These are phyloP conservation scores for Aphanoascus verrucosus DNA, from an alignment of 2,329 filamentous ascomycete species.

Conservation along the genomic window DNA sequence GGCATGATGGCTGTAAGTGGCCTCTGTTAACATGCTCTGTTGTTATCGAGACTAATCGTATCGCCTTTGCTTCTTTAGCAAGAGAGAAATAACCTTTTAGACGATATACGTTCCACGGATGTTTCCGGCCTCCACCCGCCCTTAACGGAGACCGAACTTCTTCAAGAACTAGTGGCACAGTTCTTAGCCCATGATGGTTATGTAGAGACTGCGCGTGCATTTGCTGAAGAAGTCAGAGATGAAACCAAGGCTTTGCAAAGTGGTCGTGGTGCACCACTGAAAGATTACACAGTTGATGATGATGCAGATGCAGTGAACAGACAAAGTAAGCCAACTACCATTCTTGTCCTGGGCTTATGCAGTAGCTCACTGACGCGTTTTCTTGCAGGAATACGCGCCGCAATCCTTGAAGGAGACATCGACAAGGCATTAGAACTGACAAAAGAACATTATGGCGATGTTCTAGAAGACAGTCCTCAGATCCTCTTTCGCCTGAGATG, in stretches of 20 bases:
- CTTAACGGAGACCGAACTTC: slow-evolving; percentile 62
- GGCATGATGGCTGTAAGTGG: slow-evolving; percentile 61
- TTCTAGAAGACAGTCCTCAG: slow-evolving; percentile 67
- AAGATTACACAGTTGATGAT: slow-evolving; percentile 58
- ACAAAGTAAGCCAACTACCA: slow-evolving; percentile 53
- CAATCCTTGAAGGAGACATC: slow-evolving; percentile 84
- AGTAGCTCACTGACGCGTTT: slow-evolving; percentile 5
- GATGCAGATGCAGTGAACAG: slow-evolving; percentile 78
- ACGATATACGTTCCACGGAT: slow-evolving; percentile 50
- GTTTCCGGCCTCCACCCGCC: slow-evolving; percentile 52
- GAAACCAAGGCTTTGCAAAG: slow-evolving; percentile 61
- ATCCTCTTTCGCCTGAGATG: slow-evolving; percentile 83
- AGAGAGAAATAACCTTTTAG: slow-evolving; percentile 50
- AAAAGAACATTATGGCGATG: slow-evolving; percentile 63
- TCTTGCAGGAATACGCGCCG: slow-evolving; percentile 62
- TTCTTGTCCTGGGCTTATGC: neutral
- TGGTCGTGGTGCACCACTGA: slow-evolving; percentile 42
- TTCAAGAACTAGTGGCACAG: slow-evolving; percentile 74
- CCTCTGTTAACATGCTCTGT: neutral
- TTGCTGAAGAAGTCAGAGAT: slow-evolving; percentile 66
- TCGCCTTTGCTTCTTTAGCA: slow-evolving; percentile 35
- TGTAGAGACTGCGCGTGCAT: slow-evolving; percentile 80
- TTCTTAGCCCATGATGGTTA: slow-evolving; percentile 94
- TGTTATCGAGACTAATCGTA: neutral
- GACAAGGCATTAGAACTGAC: slow-evolving; percentile 80